phyloP scores from a whole-genome alignment of 768 basidiomycete genomes.

The Pleurotus eryngii region DNA sequence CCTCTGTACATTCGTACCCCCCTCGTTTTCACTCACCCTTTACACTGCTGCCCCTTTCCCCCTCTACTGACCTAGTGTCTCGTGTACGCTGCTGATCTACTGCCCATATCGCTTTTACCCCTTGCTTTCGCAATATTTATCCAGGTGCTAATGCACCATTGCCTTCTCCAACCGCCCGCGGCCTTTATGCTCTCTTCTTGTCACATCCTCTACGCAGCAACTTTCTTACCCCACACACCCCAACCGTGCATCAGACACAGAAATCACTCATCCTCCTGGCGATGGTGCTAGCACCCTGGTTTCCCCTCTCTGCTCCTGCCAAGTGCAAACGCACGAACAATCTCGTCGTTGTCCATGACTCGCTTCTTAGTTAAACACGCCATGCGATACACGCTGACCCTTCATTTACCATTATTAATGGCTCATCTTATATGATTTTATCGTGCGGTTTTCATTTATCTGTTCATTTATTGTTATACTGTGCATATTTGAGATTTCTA shows the following conservation, averaged over 20 bases:
- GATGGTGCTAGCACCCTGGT: slow-evolving; percentile 6
- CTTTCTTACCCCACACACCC: background rate
- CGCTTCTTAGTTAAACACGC: background rate
- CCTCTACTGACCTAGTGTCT: background rate
- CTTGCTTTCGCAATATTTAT: slow-evolving; percentile 2
- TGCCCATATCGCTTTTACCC: background rate
- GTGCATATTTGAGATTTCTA: slow-evolving; percentile 1
- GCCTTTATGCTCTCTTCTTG: background rate
- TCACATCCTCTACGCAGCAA: background rate
- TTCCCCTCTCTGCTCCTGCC: background rate
- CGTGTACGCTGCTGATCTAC: slow-evolving; percentile 3
- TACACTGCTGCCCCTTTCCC: background rate
- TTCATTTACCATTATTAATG: background rate
- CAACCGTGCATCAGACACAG: slow-evolving; percentile 1
- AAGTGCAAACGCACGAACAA: background rate
- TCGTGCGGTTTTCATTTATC: background rate
- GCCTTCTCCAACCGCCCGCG: slow-evolving; percentile 2
- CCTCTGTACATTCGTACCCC: background rate
- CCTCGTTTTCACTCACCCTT: background rate
- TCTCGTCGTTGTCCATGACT: background rate
- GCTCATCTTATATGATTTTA: background rate
- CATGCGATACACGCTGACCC: background rate
- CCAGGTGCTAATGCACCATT: slow-evolving; percentile 4
- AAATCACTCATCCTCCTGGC: slow-evolving; percentile 5
- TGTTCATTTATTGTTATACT: slow-evolving; percentile 7